Conservation (phyloP, 2,329 filamentous ascomycete species). For the Phialemonium atrogriseum region DNA sequence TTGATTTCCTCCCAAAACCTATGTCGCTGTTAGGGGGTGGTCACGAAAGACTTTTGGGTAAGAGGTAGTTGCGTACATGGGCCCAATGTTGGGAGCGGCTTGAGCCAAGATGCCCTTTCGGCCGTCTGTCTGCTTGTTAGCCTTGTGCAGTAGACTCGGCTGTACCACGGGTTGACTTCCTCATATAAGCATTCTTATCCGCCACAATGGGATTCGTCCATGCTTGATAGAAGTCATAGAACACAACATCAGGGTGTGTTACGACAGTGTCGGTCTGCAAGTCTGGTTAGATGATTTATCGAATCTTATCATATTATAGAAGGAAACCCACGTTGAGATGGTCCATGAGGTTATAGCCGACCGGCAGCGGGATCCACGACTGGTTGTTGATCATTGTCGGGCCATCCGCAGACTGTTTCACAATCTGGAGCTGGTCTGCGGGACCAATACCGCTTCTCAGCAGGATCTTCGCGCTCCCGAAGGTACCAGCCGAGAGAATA, state of each 20-base stretch:
- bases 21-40: not conserved
- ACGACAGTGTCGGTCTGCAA: conserved; percentile 39
- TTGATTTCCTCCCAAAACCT: conserved; percentile 49
- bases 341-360: conserved; percentile 41
- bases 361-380: conserved; percentile 39
- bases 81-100: conserved; percentile 57
- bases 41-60: not conserved
- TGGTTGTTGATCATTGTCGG: conserved; percentile 33
- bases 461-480: conserved; percentile 54
- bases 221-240: conserved; percentile 59
- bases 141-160: too few species aligned
- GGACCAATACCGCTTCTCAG: conserved; percentile 57
- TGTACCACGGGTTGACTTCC: conserved; percentile 15
- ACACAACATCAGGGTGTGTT: conserved; percentile 34
- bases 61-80: conserved; percentile 31
- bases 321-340: conserved; percentile 27
- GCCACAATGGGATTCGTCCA: conserved; percentile 38
- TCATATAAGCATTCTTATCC: conserved; percentile 36
- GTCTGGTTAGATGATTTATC: too few species aligned
- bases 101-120: conserved; percentile 54
- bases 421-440: conserved; percentile 38
- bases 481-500: conserved; percentile 52
- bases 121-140: conserved; percentile 18
- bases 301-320: conserved; percentile 1
- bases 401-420: conserved; percentile 32